Base-by-base conservation (phyloP, 495 filamentous ascomycete genomes). In the Parmelia sp. region DNA sequence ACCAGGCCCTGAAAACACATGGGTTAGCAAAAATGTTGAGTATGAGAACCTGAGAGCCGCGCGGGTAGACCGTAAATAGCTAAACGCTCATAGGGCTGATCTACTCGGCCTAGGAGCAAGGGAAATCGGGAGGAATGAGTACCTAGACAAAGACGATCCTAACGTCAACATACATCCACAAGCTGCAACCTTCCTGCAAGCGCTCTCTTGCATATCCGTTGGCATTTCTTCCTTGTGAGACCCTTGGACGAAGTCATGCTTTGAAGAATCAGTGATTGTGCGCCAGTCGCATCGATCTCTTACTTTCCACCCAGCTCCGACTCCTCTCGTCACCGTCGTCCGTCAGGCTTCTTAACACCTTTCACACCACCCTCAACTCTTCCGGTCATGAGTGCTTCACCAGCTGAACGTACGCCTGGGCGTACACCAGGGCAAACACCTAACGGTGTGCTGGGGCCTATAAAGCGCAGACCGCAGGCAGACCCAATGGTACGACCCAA, bases 401-500 rank as follows among this genome's bases (percentile, higher is more conserved):
- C 82, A 39, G 76, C 82, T 49, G 75, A 75, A 35, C 64, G 64
- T 37, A 74, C 78, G 3, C 78, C 82, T 58, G 75, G 74, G 33
- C 64, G 64, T 37, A 74, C 78, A 1, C 78, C 76, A 62, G 78
- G 78, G 60, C 72, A 72, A 62, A 79, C 74, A 62, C 77, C 78
- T 39, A 82, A 73, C 60, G 72, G 74, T 47, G 70, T 68, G 65
- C 40, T 71, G 69, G 62, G 70, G 65, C 70, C 73, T 17, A 71
- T 78, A 36, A 70, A 76, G 15, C 77, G 77, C 31, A 77, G 76
- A 62, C 81, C 80, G 33, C 82, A 80, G 65, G 84, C 80, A 66
- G 87, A 94, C 69, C 89, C 90, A 4, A 75, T 91, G 21, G 83
- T 89, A 27, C 79, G 87, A 61, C 82, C 84, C 31, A 90, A 89